Percentiles rank a stretch among this genome's conserved stretches.
phyloP scores from a whole-genome alignment of 2,329 filamentous ascomycete species.

The Penicillium sp. region DNA sequence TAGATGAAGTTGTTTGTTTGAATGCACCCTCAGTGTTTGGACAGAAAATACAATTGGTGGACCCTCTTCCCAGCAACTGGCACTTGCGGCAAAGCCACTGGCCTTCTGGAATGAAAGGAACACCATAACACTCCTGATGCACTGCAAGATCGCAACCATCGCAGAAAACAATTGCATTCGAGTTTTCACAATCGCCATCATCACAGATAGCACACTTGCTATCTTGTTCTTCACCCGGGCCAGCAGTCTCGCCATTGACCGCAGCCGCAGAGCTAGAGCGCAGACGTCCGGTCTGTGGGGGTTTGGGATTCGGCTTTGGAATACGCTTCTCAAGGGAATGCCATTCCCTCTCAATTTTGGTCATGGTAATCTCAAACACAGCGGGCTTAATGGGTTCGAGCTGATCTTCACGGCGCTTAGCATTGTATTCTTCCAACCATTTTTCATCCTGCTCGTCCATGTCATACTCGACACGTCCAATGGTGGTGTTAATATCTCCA shows the following conservation, averaged over 20 bases:
- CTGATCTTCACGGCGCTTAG: slow-evolving; percentile 67
- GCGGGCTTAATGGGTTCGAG: slow-evolving; percentile 85
- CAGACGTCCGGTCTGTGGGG: slow-evolving; percentile 88
- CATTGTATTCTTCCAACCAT: slow-evolving; percentile 85
- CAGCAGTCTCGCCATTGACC: slow-evolving; percentile 86
- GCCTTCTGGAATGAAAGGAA: slow-evolving; percentile 96
- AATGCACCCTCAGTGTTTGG: slow-evolving; percentile 97
- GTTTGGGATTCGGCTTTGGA: slow-evolving; percentile 94
- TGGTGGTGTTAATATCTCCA: slow-evolving; percentile 55
- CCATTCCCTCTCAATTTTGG: slow-evolving; percentile 99
- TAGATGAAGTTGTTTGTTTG: slow-evolving; percentile 93
- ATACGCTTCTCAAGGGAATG: slow-evolving; percentile 93
- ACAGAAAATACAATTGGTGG: slow-evolving; percentile 96
- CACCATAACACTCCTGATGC: slow-evolving; percentile 97
- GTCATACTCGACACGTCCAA: slow-evolving; percentile 93
- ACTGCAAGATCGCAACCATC: slow-evolving; percentile 97
- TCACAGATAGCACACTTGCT: slow-evolving; percentile 98
- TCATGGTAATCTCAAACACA: slow-evolving; percentile 96
- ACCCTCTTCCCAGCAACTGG: slow-evolving; percentile 86
- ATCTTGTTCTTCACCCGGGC: slow-evolving; percentile 83
- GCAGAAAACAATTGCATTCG: slow-evolving; percentile 98
- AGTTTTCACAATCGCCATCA: slow-evolving; percentile 98
- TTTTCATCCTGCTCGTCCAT: slow-evolving; percentile 99
- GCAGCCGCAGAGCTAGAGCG: slow-evolving; percentile 91
- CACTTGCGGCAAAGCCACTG: slow-evolving; percentile 98